These are phyloP conservation scores for Thraustochytrium striatum DNA, from an alignment of 352 stramenopile species.

Conservation along the genomic window DNA sequence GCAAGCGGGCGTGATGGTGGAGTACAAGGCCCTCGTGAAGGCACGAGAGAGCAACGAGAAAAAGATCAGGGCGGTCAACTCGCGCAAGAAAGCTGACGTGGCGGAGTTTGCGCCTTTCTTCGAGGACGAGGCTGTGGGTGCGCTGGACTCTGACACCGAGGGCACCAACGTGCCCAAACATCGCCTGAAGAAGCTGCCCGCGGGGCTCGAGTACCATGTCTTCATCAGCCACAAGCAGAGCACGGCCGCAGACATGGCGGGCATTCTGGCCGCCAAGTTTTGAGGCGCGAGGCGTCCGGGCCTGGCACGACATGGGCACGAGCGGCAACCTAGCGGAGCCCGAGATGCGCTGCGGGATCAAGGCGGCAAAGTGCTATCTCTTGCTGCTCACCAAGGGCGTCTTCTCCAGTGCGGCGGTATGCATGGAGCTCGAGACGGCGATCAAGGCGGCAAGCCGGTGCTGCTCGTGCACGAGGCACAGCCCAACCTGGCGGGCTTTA, in stretches of 20 bases:
- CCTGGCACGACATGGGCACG: conserved; percentile 40
- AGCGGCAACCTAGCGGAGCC: conserved; percentile 9
- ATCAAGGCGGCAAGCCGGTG: conserved; percentile 19
- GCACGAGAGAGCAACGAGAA: not conserved
- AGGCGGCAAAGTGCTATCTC: not conserved
- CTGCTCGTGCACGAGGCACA: conserved; percentile 36
- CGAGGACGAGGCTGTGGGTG: not conserved
- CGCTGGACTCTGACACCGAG: conserved; percentile 1
- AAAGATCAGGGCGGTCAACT: not conserved
- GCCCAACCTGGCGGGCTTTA: not conserved
- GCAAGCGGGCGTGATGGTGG: not conserved
- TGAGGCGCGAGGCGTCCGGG: not conserved
- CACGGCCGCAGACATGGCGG: conserved; percentile 15
- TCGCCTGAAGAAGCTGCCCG: not conserved
- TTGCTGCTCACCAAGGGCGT: conserved; percentile 44
- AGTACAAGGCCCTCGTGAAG: not conserved
- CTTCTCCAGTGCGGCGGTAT: conserved; percentile 23
- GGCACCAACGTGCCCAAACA: not conserved
- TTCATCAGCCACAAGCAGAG: conserved; percentile 48
- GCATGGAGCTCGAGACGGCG: conserved; percentile 39
- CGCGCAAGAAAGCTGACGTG: not conserved
- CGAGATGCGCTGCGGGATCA: conserved; percentile 31
- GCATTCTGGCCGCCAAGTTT: conserved; percentile 22
- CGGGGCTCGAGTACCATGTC: conserved; percentile 4
- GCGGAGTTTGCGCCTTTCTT: conserved; percentile 5